phyloP scores from a whole-genome alignment of 805 yeast genomes.

The Sugiyamaella boreocaroliniensis region DNA sequence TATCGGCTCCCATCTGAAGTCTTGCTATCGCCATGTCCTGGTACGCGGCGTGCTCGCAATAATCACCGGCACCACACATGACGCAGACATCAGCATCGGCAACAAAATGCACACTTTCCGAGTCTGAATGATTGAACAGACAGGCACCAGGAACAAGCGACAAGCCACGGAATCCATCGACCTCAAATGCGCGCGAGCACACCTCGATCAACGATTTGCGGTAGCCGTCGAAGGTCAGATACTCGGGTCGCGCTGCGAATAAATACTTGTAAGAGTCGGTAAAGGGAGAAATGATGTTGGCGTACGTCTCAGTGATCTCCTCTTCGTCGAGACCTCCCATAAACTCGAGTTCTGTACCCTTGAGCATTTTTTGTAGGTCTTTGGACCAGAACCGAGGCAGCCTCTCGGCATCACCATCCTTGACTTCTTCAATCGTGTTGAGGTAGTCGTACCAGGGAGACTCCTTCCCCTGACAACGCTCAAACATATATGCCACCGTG shows the following conservation, averaged over 20 bases:
- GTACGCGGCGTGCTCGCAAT: slow-evolving; percentile 35
- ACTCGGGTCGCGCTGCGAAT: slow-evolving; percentile 15
- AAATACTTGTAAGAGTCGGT: slow-evolving; percentile 13
- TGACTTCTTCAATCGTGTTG: slow-evolving; percentile 30
- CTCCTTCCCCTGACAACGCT: slow-evolving; percentile 44
- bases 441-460: slow-evolving; percentile 83
- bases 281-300: slow-evolving; percentile 31
- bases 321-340: slow-evolving; percentile 52
- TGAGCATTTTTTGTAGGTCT: slow-evolving; percentile 39
- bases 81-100: slow-evolving; percentile 47
- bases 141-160: slow-evolving; percentile 90
- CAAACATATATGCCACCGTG: slow-evolving; percentile 66
- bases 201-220: slow-evolving; percentile 51
- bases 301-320: slow-evolving; percentile 37
- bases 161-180: slow-evolving; percentile 67
- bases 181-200: slow-evolving; percentile 72
- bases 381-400: slow-evolving; percentile 66
- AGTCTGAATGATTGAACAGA: slow-evolving; percentile 65
- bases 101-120: slow-evolving; percentile 64
- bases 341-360: slow-evolving; percentile 56
- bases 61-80: slow-evolving; percentile 41
- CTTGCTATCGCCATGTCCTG: slow-evolving; percentile 18
- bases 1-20: slow-evolving; percentile 6
- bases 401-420: slow-evolving; percentile 3
- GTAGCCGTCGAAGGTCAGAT: slow-evolving; percentile 27